These are phyloP conservation scores for Pichia sp. DNA, from an alignment of 1,139 yeast genomes.

Conservation along the genomic window DNA sequence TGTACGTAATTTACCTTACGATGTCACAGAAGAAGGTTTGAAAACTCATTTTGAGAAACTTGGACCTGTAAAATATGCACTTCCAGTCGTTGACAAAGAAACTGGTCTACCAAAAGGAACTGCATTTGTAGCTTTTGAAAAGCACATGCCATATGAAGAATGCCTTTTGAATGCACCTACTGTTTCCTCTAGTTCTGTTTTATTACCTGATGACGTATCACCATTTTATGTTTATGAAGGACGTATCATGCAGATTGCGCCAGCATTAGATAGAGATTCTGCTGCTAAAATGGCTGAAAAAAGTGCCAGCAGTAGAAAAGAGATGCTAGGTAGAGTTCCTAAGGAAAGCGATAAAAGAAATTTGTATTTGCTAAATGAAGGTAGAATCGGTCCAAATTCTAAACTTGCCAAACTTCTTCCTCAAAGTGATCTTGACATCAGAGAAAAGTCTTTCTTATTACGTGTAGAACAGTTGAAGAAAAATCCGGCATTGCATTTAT, in stretches of 20 bases:
- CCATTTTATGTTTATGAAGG: slow-evolving; percentile 90
- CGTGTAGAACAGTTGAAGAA: slow-evolving; percentile 87
- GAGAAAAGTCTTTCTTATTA: slow-evolving; percentile 80
- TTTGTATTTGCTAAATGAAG: slow-evolving; percentile 82
- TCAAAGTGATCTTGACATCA: slow-evolving; percentile 70
- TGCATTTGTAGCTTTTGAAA: slow-evolving; percentile 82
- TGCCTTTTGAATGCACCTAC: slow-evolving; percentile 79
- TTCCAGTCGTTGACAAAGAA: slow-evolving; percentile 82
- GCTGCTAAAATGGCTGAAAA: slow-evolving; percentile 71
- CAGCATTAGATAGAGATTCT: slow-evolving; percentile 83
- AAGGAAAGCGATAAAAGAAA: slow-evolving; percentile 79
- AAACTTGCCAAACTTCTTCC: slow-evolving; percentile 66
- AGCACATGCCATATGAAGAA: slow-evolving; percentile 52
- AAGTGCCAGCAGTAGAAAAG: slow-evolving; percentile 66
- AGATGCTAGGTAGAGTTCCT: slow-evolving; percentile 72
- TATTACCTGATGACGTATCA: slow-evolving; percentile 87
- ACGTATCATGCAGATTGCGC: slow-evolving; percentile 72
- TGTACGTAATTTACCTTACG: slow-evolving; percentile 90
- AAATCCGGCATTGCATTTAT: slow-evolving; percentile 84
- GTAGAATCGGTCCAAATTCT: slow-evolving; percentile 77
- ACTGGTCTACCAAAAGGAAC: slow-evolving; percentile 90
- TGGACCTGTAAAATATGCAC: slow-evolving; percentile 86
- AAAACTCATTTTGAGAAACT: slow-evolving; percentile 72
- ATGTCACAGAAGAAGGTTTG: slow-evolving; percentile 75
- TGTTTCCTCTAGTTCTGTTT: slow-evolving; percentile 65